Evolutionary conservation across 2,329 filamentous ascomycete species (phyloP).

Genomic region (Colletotrichum cereale): DNA sequence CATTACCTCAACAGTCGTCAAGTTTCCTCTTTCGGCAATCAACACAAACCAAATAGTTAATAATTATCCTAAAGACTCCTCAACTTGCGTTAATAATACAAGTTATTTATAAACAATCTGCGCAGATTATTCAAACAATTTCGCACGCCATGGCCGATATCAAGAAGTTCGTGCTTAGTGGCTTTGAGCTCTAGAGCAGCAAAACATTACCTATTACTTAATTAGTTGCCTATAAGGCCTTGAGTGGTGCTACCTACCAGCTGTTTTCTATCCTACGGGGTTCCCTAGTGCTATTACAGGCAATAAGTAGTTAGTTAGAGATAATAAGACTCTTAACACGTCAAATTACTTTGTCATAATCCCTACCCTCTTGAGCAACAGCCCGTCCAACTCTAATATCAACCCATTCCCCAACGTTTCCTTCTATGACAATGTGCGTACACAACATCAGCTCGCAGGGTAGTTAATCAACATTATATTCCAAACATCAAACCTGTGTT

Average conservation of each 20-base stretch:
- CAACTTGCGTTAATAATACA: not conserved
- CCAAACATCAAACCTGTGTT: no score
- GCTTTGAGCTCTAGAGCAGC: slow-evolving; percentile 76
- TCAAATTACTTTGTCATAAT: slow-evolving; percentile 63
- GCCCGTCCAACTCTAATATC: slow-evolving; percentile 60
- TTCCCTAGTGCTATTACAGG: slow-evolving; percentile 72
- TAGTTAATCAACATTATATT: no score
- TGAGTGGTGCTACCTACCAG: slow-evolving; percentile 72
- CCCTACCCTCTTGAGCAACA: slow-evolving; percentile 64
- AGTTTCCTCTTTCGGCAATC: not conserved
- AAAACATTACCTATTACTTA: slow-evolving; percentile 71
- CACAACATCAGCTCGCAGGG: slow-evolving; percentile 59
- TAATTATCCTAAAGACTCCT: not conserved
- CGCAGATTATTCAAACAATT: not conserved
- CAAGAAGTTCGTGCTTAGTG: slow-evolving; percentile 69
- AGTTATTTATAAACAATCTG: no score
- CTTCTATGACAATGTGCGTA: slow-evolving; percentile 64
- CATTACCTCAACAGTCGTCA: not conserved
- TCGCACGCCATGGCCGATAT: slow-evolving; percentile 26
- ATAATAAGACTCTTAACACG: slow-evolving; percentile 74
- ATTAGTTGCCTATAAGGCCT: slow-evolving; percentile 83
- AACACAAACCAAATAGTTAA: not conserved
- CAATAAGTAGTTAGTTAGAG: slow-evolving; percentile 81
- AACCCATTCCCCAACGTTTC: slow-evolving; percentile 58
- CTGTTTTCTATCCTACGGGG: slow-evolving; percentile 83